phyloP scores from a whole-genome alignment of 169 alveolate species.

The Toxoplasma gondii region DNA sequence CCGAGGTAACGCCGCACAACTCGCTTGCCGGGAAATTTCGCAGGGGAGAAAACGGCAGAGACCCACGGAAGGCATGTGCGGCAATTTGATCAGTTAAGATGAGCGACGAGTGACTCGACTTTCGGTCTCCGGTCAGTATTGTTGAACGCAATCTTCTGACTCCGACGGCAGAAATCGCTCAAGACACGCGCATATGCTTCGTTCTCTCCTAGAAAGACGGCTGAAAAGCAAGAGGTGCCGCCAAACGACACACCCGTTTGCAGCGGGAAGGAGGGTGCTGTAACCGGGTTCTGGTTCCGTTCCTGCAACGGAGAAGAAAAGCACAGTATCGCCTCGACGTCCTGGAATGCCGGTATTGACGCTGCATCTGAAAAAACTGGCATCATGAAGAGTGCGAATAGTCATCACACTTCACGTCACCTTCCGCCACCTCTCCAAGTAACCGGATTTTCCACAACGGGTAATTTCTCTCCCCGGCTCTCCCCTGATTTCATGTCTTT shows the following conservation, averaged over 20 bases:
- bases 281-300: background rate
- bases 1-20: too few species aligned
- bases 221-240: background rate
- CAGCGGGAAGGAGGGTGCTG: background rate
- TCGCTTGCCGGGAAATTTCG: too few species aligned
- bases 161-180: background rate
- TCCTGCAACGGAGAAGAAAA: background rate
- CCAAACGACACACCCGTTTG: background rate
- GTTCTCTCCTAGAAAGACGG: background rate
- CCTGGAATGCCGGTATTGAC: background rate
- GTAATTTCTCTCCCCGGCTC: background rate
- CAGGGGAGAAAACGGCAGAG: too few species aligned
- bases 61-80: too few species aligned
- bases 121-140: too few species aligned
- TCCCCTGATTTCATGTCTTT: constrained; percentile 19
- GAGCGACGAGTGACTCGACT: too few species aligned
- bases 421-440: background rate
- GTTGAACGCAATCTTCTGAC: background rate
- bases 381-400: background rate
- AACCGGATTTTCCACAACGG: background rate
- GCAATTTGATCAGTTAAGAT: too few species aligned
- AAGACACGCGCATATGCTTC: background rate
- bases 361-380: background rate
- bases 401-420: background rate
- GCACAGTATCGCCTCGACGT: background rate